Evolutionary conservation across 768 basidiomycete genomes (phyloP), one percentile per base, ranked within the genome.

Genomic region (Tricholoma saponaceum): DNA sequence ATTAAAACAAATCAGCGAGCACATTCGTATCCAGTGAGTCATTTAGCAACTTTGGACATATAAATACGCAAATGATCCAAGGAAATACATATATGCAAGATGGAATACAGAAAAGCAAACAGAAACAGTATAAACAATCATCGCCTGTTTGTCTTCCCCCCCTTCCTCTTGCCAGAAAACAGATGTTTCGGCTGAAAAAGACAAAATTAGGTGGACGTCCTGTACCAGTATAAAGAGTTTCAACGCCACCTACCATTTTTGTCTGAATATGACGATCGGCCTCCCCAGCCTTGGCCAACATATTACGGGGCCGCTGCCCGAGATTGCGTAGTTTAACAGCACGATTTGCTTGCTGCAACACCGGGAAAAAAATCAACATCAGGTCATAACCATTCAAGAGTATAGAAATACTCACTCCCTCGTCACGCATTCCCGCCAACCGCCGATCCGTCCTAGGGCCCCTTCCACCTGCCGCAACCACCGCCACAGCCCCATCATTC

Each of bases 261-360:
- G 79, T 80, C 67, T 76, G 81, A 74, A 93, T 93, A 10, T 81
- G 81, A 62, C 91, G 85, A 76, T 95, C 93, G 58, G 83, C 79
- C 80, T 99, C 96, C 58, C 91, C 92, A 37, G 95, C 95, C 69
- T 89, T 92, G 23, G 93, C 96, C 44, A 86, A 80, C 79, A 85
- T 84, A 70, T 96, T 96, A 58, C 93, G 88, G 54, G 82, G 83
- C 63, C 96, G 81, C 70, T 96, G 94, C 5, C 87, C 88, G 55
- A 96, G 82, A 66, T 92, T 91, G 62, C 92, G 89, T 57, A 98
- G 78, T 67, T 88, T 84, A 70, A 83, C 75, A 16, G 96, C 92
- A 68, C 87, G 88, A 59, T 84, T 78, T 30, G 79, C 84, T 87
- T 97, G 92, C 86, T 91, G 62, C 37, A 62, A 41, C n/a, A 58